These are phyloP conservation scores for Musa balbisiana DNA, from an alignment of 202 grass and related monocot genomes.

Conservation along the genomic window DNA sequence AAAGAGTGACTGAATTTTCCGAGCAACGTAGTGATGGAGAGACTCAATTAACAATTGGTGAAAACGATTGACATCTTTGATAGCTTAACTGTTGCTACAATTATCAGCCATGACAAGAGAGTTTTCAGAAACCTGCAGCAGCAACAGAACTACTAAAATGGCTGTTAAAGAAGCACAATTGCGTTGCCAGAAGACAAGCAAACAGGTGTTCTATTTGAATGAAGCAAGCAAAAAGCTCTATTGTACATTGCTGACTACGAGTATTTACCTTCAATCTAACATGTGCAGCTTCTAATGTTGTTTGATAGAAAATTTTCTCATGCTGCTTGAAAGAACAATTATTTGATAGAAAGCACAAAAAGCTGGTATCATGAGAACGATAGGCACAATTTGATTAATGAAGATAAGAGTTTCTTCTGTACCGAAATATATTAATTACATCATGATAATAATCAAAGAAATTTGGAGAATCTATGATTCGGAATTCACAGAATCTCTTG, in stretches of 20 bases:
- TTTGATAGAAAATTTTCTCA: too few relatives aligned
- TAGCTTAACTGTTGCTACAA: conserved; percentile 40
- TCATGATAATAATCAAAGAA: not conserved
- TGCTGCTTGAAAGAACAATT: too few relatives aligned
- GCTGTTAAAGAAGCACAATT: not conserved
- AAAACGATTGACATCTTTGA: too few relatives aligned
- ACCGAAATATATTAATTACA: not conserved
- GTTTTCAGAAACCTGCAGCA: conserved; percentile 44
- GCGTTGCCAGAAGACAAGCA: too few relatives aligned
- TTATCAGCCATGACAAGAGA: conserved; percentile 56
- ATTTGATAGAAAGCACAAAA: not conserved
- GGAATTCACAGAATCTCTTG: not conserved
- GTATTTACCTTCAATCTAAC: too few relatives aligned
- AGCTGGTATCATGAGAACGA: not conserved
- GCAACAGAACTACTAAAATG: not conserved
- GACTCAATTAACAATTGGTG: too few relatives aligned
- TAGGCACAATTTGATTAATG: not conserved
- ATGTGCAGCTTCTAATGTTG: too few relatives aligned
- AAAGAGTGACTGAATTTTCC: too few relatives aligned
- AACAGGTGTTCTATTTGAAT: too few relatives aligned
- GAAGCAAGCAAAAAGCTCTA: too few relatives aligned
- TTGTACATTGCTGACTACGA: too few relatives aligned
- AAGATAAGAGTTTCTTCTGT: not conserved
- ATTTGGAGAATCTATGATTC: not conserved
- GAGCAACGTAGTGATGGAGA: too few relatives aligned